Base-by-base conservation (phyloP, 2,329 filamentous ascomycete genomes). In the Tolypocladium cylindrosporum region DNA sequence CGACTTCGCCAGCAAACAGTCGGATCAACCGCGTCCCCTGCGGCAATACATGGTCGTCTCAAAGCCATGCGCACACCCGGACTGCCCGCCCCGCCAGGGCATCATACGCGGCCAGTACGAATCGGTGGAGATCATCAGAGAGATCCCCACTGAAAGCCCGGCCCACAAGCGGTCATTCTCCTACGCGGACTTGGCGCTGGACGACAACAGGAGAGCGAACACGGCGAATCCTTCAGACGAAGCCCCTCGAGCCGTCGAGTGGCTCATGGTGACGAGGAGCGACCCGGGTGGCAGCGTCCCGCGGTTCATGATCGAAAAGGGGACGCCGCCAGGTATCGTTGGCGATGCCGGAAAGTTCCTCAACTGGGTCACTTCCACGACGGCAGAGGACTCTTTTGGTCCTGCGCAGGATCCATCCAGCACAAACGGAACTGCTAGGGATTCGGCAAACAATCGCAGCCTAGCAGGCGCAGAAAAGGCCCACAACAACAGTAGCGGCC, bases 201-300 rank as follows among this genome's bases (percentile, higher is more conserved):
- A 68, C 21, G 61, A 79, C 7, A 57, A 53, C 8, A 60, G 61
- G n/a, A 64, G 62, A 56, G 56, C 61, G 2, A 62, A 59, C 48
- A 52, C 60, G 0, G 61, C 58, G 1, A 58, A 57, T 4, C 19
- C 31, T 6, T 72, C 40, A 9, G 48, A 56, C 21, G 54, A 54
- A 13, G 36, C 42, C 2, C 54, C 57, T 7, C 55, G 57, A 39
- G 72, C 76, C 34, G 69, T 96, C 1, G 91, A 96, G 71, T 96
- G 91, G 91, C 82, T 94, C 60, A 96, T 96, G 91, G 84, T 96
- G 21, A 96, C 91, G 1, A 81, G 91, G 54, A 93, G 89, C 69
- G 91, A 96, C 65, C 91, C 91, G 3, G 91, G 91, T 13, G 91
- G 91, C 56, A 93, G 85, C 59, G 91, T 96, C 21, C 91, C 91